Conservation (phyloP, 73 alveolate species). For the Blepharisma japonicum region DNA sequence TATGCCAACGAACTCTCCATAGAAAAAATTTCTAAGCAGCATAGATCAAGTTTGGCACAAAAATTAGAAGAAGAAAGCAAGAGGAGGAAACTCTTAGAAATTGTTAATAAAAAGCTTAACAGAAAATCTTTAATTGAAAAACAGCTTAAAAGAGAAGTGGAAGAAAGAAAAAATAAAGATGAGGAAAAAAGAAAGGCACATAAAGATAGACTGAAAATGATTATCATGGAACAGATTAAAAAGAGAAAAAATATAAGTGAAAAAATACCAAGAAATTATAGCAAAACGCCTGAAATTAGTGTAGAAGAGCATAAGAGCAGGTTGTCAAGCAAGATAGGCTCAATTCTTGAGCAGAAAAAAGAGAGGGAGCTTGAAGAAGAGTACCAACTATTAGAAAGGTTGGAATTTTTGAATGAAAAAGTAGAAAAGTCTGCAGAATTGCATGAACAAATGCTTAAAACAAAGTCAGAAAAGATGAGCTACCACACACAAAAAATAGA, state of each 20-base stretch:
- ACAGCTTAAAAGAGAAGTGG: background rate
- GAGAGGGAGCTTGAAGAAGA: background rate
- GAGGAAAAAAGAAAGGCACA: constrained; percentile 13
- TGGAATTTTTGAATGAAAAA: background rate
- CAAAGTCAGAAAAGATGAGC: background rate
- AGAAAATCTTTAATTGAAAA: background rate
- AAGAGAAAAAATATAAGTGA: background rate
- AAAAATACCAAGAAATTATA: too few relatives aligned
- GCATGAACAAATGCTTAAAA: background rate
- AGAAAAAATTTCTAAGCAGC: background rate
- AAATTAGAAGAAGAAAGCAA: constrained; percentile 3
- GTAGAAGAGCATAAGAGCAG: too few relatives aligned
- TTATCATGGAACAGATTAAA: too few relatives aligned
- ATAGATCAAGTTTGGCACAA: background rate
- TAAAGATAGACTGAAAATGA: background rate
- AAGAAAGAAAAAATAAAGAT: background rate
- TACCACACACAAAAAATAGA: constrained; percentile 12
- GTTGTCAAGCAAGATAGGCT: too few relatives aligned
- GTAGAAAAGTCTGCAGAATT: constrained; percentile 1
- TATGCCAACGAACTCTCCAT: background rate
- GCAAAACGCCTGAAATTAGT: too few relatives aligned
- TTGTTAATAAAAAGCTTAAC: background rate
- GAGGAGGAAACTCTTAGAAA: background rate
- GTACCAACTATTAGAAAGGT: background rate
- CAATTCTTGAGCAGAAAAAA: too few relatives aligned